Percentiles rank a stretch among this genome's conserved stretches.
phyloP scores from a whole-genome alignment of 805 yeast genomes.

The Torulaspora delbrueckii region DNA sequence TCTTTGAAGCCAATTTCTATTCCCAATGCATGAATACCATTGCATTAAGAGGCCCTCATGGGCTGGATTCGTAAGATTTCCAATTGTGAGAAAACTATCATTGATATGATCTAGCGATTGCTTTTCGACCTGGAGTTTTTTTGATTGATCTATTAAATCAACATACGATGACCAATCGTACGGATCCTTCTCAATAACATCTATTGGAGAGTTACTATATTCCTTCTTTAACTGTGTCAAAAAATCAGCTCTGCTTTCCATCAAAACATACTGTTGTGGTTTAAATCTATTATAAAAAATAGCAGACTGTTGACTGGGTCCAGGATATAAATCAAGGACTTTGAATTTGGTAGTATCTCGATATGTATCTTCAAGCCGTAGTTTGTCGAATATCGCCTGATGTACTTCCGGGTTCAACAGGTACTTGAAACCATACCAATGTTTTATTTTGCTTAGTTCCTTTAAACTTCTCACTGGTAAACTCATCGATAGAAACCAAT shows the following conservation, averaged over 20 bases:
- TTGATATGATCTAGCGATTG: conserved; percentile 43
- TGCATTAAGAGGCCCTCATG: conserved; percentile 72
- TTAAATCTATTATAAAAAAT: conserved; percentile 54
- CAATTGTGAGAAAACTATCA: conserved; percentile 52
- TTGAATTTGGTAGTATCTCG: conserved; percentile 39
- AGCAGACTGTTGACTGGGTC: conserved; percentile 56
- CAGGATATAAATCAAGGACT: conserved; percentile 57
- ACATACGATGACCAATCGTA: conserved; percentile 62
- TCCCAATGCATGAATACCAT: conserved; percentile 63
- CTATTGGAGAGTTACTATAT: conserved; percentile 27
- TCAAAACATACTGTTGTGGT: conserved; percentile 60
- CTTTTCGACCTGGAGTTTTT: conserved; percentile 39
- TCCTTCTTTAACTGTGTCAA: conserved; percentile 8
- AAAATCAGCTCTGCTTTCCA: conserved; percentile 45
- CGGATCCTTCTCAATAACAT: conserved; percentile 45
- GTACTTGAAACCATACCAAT: conserved; percentile 24
- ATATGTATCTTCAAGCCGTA: conserved; percentile 39
- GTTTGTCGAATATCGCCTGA: conserved; percentile 42
- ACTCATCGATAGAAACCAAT: conserved; percentile 8
- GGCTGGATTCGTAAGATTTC: conserved; percentile 47
- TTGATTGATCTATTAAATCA: conserved; percentile 43
- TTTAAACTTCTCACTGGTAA: conserved; percentile 11
- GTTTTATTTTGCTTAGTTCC: conserved; percentile 17
- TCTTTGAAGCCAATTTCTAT: conserved; percentile 67
- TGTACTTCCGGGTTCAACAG: conserved; percentile 22